Conservation (phyloP, 495 filamentous ascomycete species). For the Aspergillus cristatus region DNA sequence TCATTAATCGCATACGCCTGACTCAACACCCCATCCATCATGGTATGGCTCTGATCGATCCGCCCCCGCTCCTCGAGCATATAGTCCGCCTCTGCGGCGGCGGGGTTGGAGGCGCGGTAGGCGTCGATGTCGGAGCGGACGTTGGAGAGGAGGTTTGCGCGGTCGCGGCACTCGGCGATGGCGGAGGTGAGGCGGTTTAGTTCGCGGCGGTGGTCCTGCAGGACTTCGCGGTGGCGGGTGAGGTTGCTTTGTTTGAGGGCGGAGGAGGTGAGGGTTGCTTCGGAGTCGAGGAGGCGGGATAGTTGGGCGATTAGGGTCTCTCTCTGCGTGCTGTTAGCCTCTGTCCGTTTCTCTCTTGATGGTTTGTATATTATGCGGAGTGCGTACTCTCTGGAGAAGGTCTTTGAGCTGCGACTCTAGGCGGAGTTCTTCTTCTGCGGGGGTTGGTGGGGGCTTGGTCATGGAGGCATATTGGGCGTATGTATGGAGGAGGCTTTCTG, state of each 20-base stretch:
- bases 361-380: constrained; percentile 4
- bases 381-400: constrained; percentile 50
- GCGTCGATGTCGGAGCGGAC: constrained; percentile 87
- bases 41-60: constrained; percentile 77
- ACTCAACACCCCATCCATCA: constrained; percentile 84
- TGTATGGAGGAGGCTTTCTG: constrained; percentile 84
- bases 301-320: constrained; percentile 77
- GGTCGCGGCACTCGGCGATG: constrained; percentile 67
- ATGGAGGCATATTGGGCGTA: constrained; percentile 91
- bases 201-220: constrained; percentile 78
- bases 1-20: constrained; percentile 97
- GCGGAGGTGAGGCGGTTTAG: constrained; percentile 58
- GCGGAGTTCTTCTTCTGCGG: constrained; percentile 73
- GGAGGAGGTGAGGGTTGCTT: constrained; percentile 79
- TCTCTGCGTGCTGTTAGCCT: no score
- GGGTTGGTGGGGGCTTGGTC: constrained; percentile 67
- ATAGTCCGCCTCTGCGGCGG: constrained; percentile 80
- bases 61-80: constrained; percentile 85
- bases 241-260: constrained; percentile 93
- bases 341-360: no score
- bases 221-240: constrained; percentile 80
- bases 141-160: constrained; percentile 82
- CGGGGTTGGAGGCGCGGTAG: constrained; percentile 75
- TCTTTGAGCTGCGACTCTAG: constrained; percentile 78
- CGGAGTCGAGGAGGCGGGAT: constrained; percentile 82